A percentile compares a stretch with the other conserved stretches of the same genome.
Conservation (phyloP, 2,329 filamentous ascomycete genomes). For the Fusarium nygamai region DNA sequence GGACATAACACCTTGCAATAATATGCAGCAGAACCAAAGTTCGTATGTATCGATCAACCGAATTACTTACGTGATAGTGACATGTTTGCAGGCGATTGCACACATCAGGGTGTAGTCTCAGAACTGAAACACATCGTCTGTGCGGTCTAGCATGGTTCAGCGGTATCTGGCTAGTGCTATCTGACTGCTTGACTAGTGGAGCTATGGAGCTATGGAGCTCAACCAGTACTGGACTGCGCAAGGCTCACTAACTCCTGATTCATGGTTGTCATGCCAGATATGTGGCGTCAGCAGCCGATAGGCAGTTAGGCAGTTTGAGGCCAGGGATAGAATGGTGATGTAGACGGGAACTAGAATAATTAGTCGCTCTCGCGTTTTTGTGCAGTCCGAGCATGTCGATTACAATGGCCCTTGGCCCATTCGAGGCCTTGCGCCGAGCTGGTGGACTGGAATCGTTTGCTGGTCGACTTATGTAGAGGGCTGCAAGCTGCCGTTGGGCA, state of each 20-base stretch:
- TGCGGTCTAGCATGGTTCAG: slow-evolving; percentile 33
- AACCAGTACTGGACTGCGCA: slow-evolving; percentile 23
- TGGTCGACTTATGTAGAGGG: slow-evolving; percentile 31
- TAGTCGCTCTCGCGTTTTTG: slow-evolving; percentile 19
- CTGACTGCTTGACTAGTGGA: slow-evolving; percentile 40
- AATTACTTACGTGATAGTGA: slow-evolving; percentile 7
- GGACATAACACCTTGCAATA: background rate
- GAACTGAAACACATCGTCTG: slow-evolving; percentile 37
- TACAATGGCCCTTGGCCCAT: slow-evolving; percentile 42
- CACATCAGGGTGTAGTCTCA: slow-evolving; percentile 32
- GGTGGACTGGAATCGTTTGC: slow-evolving; percentile 32
- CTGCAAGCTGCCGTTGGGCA: slow-evolving; percentile 44
- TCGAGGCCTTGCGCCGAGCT: slow-evolving; percentile 45
- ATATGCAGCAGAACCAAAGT: background rate
- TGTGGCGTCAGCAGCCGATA: slow-evolving; percentile 44
- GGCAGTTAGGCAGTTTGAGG: slow-evolving; percentile 26
- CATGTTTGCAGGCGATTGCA: slow-evolving; percentile 18
- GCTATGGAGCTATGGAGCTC: slow-evolving; percentile 40
- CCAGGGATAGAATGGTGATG: slow-evolving; percentile 32
- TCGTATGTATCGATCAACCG: background rate
- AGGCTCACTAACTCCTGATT: slow-evolving; percentile 35
- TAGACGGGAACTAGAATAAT: slow-evolving; percentile 25
- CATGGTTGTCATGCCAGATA: slow-evolving; percentile 43
- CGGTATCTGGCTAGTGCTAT: slow-evolving; percentile 31
- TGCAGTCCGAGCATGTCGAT: slow-evolving; percentile 29